Evolutionary conservation across 768 basidiomycete species (phyloP).

Genomic region (Lentinula aciculospora): DNA sequence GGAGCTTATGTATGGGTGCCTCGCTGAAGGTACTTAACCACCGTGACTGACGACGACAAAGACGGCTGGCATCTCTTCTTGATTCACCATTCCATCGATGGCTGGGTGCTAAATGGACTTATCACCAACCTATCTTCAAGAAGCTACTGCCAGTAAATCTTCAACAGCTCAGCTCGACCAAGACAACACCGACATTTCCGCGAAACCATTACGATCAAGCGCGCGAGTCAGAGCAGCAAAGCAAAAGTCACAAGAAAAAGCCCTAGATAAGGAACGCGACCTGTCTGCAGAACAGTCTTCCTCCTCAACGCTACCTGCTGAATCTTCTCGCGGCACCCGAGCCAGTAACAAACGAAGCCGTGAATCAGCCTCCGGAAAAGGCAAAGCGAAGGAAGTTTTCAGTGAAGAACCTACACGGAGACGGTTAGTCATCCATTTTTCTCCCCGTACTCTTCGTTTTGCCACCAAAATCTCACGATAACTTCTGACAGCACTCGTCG

Average conservation of each 20-base stretch:
- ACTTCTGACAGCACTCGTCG: constrained; percentile 50
- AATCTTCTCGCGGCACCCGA: constrained; percentile 21
- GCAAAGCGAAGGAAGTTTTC: constrained; percentile 53
- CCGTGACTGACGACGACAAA: constrained; percentile 7
- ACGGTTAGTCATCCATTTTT: constrained; percentile 46
- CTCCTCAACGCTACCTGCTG: constrained; percentile 32
- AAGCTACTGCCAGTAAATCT: constrained; percentile 68
- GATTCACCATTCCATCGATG: constrained; percentile 52
- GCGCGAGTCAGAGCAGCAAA: constrained; percentile 73
- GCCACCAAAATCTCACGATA: constrained; percentile 7
- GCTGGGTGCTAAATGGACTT: constrained; percentile 93
- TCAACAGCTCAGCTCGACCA: constrained; percentile 34
- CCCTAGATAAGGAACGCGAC: constrained; percentile 50
- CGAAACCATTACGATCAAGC: constrained; percentile 64
- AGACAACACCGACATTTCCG: constrained; percentile 34
- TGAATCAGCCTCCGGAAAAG: constrained; percentile 47
- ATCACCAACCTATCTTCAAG: constrained; percentile 65
- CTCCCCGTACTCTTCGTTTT: constrained; percentile 21
- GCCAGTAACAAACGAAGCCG: constrained; percentile 47
- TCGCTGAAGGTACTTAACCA: background rate
- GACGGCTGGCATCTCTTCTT: constrained; percentile 7
- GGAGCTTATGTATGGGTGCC: background rate
- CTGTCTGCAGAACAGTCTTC: constrained; percentile 35
- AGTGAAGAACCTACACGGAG: constrained; percentile 44
- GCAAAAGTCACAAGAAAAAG: constrained; percentile 58